Conservation (phyloP, 176 grass and related monocot species). For the Zea luxurians region DNA sequence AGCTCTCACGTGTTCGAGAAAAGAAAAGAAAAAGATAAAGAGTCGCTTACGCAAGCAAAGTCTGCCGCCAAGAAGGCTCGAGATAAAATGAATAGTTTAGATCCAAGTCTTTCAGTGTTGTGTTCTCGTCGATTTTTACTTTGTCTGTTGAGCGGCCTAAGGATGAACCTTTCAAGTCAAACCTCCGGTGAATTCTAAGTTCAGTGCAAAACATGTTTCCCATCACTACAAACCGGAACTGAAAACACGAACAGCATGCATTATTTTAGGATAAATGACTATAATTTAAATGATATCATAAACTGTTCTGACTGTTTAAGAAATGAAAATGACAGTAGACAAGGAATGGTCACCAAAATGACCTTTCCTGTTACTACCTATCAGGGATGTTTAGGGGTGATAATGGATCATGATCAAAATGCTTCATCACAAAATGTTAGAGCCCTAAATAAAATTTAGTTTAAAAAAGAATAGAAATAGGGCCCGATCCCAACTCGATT, state of each 20-base stretch:
- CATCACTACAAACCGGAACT: constrained; percentile 99
- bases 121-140: constrained; percentile 95
- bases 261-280: background rate
- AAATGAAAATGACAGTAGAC: background rate
- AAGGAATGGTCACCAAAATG: background rate
- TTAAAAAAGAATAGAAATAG: no score
- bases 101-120: constrained; percentile 97
- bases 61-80: constrained; percentile 93
- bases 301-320: background rate
- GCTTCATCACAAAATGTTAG: no score
- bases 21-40: background rate
- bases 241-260: constrained; percentile 30
- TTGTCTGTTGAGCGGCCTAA: constrained; percentile 88
- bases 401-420: no score
- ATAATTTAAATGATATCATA: background rate
- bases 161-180: constrained; percentile 97
- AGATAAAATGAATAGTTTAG: constrained; percentile 91
- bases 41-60: constrained; percentile 71
- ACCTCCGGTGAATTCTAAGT: constrained; percentile 89
- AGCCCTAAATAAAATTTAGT: no score
- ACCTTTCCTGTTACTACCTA: background rate
- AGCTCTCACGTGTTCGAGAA: background rate
- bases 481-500: no score
- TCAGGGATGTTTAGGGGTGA: background rate
- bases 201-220: constrained; percentile 99